Evolutionary conservation across 129 eudicot species (phyloP), one percentile per base, ranked within the genome.

Genomic region (Centella asiatica): DNA sequence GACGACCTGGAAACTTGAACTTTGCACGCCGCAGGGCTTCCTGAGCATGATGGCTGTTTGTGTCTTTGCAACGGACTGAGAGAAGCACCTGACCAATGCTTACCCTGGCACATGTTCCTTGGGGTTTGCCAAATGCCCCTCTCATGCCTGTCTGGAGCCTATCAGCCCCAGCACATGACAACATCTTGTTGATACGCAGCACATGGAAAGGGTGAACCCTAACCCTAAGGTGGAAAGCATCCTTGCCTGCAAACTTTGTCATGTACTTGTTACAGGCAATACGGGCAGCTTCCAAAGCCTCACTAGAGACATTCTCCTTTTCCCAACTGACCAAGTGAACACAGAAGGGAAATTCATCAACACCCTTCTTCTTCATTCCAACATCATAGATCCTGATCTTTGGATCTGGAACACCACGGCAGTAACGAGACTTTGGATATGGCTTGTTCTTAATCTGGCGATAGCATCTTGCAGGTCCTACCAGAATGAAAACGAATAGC

Each of bases 1-100:
- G 95, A 40, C 95, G 95, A 5, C 95, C 95, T 39, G 95, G 95
- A 53, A 86, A 86, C 87, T 86, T 86, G 61, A 86, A 86, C 75
- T 86, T 83, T 18, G 95, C 95, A 73, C 39, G 39, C 4, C 39
- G 39, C 39, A 34, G 39, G 39, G 39, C 39, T 9, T 34, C 39
- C 39, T 34, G 39, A 34, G 39, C 39, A 34, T 34, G 39, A 3
- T 34, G 39, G 9, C 39, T 34, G 39, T 34, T 34, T 34, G 39
- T 34, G 39, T 34, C 39, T 34, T 86, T 86, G 76, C 89, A 82
- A 2, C 95, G 76, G 31, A 84, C 92, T 0, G 84, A 84, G 4
- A 83, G 76, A 52, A 83, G 83, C 13, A 83, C 90, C 73, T 85
- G 94, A 25, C 94, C 94, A 36, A 85, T 85, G 68, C 87, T 84